Conservation (phyloP, 2,329 filamentous ascomycete genomes). For the Beauveria caledonica region DNA sequence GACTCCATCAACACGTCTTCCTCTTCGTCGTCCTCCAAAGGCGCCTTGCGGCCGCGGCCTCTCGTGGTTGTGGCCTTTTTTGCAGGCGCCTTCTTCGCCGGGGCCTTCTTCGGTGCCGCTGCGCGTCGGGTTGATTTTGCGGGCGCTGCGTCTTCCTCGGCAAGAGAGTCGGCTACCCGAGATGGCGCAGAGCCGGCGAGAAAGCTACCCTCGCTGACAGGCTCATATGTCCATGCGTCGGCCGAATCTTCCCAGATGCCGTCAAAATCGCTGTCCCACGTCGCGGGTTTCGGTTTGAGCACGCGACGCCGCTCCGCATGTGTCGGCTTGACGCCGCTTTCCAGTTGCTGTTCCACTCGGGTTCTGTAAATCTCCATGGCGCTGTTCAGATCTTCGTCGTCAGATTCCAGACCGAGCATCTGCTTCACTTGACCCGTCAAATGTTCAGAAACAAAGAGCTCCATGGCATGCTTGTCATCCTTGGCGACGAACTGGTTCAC, state of each 20-base stretch:
- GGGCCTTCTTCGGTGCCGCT: slow-evolving; percentile 33
- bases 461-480: slow-evolving; percentile 88
- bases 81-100: slow-evolving; percentile 38
- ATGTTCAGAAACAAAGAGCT: slow-evolving; percentile 67
- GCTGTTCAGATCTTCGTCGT: slow-evolving; percentile 57
- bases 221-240: slow-evolving; percentile 40
- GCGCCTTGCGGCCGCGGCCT: slow-evolving; percentile 30
- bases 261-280: slow-evolving; percentile 85
- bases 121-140: slow-evolving; percentile 29
- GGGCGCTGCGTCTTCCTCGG: slow-evolving; percentile 39
- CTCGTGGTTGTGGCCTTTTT: slow-evolving; percentile 18
- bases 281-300: slow-evolving; percentile 66
- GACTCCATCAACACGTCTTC: slow-evolving; percentile 45
- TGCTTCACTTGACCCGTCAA: slow-evolving; percentile 62
- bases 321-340: slow-evolving; percentile 46
- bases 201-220: slow-evolving; percentile 12
- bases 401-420: slow-evolving; percentile 56
- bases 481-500: slow-evolving; percentile 91
- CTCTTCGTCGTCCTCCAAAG: slow-evolving; percentile 24
- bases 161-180: slow-evolving; percentile 18
- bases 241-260: slow-evolving; percentile 79
- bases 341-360: slow-evolving; percentile 63
- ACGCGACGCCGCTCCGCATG: slow-evolving; percentile 29
- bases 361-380: slow-evolving; percentile 67
- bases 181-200: slow-evolving; percentile 14